Evolutionary conservation across 2,329 filamentous ascomycete genomes (phyloP), one percentile per base, ranked within the genome.

Genomic region (Talaromyces albobiverticillius): DNA sequence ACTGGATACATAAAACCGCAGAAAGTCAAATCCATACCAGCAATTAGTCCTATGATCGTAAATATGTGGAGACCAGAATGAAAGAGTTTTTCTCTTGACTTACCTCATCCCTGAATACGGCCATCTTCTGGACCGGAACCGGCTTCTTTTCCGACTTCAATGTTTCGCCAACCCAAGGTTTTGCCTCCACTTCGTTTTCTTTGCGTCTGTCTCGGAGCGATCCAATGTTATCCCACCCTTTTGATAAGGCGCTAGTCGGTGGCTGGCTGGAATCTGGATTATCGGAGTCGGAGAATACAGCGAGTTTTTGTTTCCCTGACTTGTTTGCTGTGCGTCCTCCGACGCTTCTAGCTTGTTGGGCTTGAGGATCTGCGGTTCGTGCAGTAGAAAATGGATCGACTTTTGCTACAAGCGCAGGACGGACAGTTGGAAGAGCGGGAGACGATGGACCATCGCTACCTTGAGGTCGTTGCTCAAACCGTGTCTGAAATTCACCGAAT

Each of bases 1-100:
- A 74, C 72, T 76, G 78, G 73, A 81, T 83, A 82, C 73, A 81
- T 70, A 75, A 62, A 69, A 75, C 74, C 72, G 64, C 67, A 67
- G 65, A 63, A 62, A 61, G 65, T 66, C 61, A 66, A 61, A 65
- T 60, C 68, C 61, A 75, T 74, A 70, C 67, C 75, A 83, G 71
- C 68, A 80, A 93, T 96, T 96, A 96, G 92, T 96, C 91, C 92
- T 96, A 83, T 83, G 80, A 82, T 85, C 80, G 91, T 94, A 90
- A 94, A 94, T 83, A 90, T 80, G 71, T 80, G 81, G 78, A 74
- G 69, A 63, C 72, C 70, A 71, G 65, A 70, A 66, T 60, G 62
- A 59, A 60, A 62, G 60, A 59, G 61, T 62, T 68, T 69, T 62
- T 64, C 60, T 64, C 59, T 65, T 65, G 69, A 81, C 90, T 87